Base-by-base conservation (phyloP, 2,329 filamentous ascomycete genomes). In the Aspergillus tanneri region DNA sequence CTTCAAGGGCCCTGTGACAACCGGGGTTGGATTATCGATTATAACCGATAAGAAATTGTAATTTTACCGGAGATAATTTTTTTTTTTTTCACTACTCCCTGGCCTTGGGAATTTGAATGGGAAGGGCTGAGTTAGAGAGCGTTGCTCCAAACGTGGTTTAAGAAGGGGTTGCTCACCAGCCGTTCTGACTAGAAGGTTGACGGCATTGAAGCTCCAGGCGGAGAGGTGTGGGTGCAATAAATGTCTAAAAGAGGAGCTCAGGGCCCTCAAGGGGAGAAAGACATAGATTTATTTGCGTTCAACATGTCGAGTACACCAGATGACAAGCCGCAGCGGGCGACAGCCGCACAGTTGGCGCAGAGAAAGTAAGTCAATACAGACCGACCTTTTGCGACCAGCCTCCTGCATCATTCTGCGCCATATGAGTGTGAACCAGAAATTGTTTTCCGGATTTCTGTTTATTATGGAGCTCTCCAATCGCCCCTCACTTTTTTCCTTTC, bases 341-440 rank as follows among this genome's bases (percentile, higher is more conserved):
- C 77, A 22, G 77, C 78, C 30, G 77, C 78, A 30, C 78, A 81
- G 65, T 42, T 80, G 65, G 78, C 78, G 24, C 68, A 64, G 50
- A 73, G 78, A 68, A 80, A 75, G 78, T 81, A 70, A 73, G 78
- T 80, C 38, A 53, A 53, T 54, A 46, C 42, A 57, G 52, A 46
- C 53, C 39, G 50, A 46, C 51, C 32, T 49, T 57, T 52, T 38
- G 52, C 42, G 14, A 44, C 23, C 46, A 53, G 42, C 30, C 45
- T 47, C 18, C 18, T 28, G 32, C 41, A 34, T 8, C 28, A 34
- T 37, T 39, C 53, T n/a, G n/a, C n/a, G n/a, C n/a, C n/a, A n/a
- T n/a, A n/a, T n/a, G n/a, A n/a, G n/a, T n/a, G n/a, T n/a, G n/a
- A n/a, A n/a, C n/a, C 18, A 35, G 34, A 8, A 16, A 16, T 19